Evolutionary conservation across 441 rosid genomes (phyloP).

Genomic region (Adansonia madagascariensis): DNA sequence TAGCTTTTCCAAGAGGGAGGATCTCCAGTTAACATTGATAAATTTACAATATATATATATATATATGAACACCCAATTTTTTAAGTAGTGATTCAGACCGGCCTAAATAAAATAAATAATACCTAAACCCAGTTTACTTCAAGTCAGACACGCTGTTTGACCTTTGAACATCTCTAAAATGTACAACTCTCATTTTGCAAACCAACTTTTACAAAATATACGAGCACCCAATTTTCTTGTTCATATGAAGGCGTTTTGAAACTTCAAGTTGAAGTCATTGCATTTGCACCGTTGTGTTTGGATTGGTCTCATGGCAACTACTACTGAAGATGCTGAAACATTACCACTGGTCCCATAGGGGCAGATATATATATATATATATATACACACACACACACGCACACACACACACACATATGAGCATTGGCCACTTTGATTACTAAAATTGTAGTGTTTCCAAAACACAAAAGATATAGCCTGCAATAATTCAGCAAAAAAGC

Average conservation of each 20-base stretch:
- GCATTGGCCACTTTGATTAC: constrained; percentile 22
- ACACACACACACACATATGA: too few relatives aligned
- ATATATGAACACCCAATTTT: too few relatives aligned
- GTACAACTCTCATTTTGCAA: not conserved
- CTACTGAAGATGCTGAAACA: constrained; percentile 12
- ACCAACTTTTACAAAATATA: not conserved
- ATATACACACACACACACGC: too few relatives aligned
- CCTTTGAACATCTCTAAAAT: too few relatives aligned
- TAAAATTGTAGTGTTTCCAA: constrained; percentile 21
- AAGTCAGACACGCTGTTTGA: too few relatives aligned
- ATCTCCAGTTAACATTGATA: not conserved
- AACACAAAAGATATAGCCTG: constrained; percentile 18
- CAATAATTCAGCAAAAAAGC: constrained; percentile 13
- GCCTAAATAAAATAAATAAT: too few relatives aligned
- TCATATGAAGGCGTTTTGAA: not conserved
- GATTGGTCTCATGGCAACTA: constrained; percentile 28
- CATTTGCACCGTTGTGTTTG: constrained; percentile 14
- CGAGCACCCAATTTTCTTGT: not conserved
- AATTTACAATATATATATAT: not conserved
- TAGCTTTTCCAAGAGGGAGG: not conserved
- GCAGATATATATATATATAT: not conserved
- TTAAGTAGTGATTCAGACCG: too few relatives aligned
- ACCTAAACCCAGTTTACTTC: too few relatives aligned
- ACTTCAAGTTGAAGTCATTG: constrained; percentile 26
- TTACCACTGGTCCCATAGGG: constrained; percentile 17